These are phyloP conservation scores for Geranium incanum DNA, from an alignment of 441 rosid species.

Conservation along the genomic window DNA sequence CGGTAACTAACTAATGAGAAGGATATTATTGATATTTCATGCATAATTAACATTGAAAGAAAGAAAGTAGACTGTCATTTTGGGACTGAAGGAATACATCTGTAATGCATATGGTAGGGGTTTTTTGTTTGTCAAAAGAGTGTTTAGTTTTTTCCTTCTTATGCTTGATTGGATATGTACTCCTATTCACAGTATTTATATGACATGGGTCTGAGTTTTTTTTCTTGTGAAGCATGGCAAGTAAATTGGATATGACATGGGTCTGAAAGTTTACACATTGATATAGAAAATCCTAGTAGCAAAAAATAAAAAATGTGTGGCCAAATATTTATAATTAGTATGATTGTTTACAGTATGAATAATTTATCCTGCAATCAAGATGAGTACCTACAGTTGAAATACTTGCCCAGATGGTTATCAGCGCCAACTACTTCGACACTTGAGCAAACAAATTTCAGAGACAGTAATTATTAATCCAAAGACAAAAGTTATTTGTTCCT, in stretches of 20 bases:
- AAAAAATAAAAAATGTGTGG: background rate
- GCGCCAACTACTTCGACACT: background rate
- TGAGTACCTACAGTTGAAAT: background rate
- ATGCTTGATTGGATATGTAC: background rate
- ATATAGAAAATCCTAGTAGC: background rate
- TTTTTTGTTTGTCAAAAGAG: background rate
- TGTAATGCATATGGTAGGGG: no score
- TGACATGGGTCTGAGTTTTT: background rate
- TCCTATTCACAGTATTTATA: background rate
- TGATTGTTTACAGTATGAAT: background rate
- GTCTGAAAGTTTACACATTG: background rate
- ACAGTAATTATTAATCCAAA: background rate
- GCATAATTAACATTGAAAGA: no score
- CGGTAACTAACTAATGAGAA: no score
- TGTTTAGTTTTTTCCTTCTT: background rate
- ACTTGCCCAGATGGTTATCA: background rate
- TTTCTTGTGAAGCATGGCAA: background rate
- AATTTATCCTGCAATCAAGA: background rate
- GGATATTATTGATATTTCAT: no score
- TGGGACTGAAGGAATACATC: no score
- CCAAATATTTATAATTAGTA: background rate
- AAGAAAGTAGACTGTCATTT: background rate
- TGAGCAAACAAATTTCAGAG: background rate
- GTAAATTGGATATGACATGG: background rate
- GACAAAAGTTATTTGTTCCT: no score